Percentiles rank a stretch among this genome's conserved stretches.
Conservation (phyloP, 2,329 filamentous ascomycete genomes). For the Stachybotrys chartarum region DNA sequence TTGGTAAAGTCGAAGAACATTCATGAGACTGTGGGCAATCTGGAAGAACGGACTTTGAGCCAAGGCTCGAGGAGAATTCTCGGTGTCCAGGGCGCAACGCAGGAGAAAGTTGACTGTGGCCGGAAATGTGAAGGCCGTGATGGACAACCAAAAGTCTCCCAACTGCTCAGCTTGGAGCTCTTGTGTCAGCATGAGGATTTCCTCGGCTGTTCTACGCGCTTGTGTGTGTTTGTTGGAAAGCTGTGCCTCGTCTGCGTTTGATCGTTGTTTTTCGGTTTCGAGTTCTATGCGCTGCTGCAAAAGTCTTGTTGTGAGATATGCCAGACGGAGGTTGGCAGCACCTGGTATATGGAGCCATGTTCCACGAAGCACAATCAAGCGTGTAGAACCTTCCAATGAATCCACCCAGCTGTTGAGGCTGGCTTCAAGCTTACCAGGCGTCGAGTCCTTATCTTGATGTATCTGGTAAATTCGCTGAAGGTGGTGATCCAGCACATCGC, state of each 20-base stretch:
- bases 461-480: constrained; percentile 28
- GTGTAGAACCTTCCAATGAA: constrained; percentile 26
- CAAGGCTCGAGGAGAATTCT: constrained; percentile 25
- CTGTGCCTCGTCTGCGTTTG: constrained; percentile 10
- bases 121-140: constrained; percentile 38
- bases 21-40: constrained; percentile 35
- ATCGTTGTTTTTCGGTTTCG: constrained; percentile 27
- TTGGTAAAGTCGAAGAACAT: constrained; percentile 29
- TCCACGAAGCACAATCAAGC: constrained; percentile 34
- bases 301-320: constrained; percentile 40
- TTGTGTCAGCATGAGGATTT: constrained; percentile 39
- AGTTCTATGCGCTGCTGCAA: constrained; percentile 39
- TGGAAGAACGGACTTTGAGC: constrained; percentile 29
- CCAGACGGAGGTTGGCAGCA: constrained; percentile 42
- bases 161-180: constrained; percentile 36
- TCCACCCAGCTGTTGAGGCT: constrained; percentile 37
- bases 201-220: constrained; percentile 36
- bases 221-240: constrained; percentile 28
- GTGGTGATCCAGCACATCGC: constrained; percentile 25
- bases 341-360: constrained; percentile 32
- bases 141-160: constrained; percentile 42
- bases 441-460: constrained; percentile 15
- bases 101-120: constrained; percentile 43
- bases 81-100: constrained; percentile 37
- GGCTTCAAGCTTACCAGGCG: constrained; percentile 25